Percentiles rank a stretch among this genome's conserved stretches.
phyloP scores from a whole-genome alignment of 2,329 filamentous ascomycete genomes.

The Cercospora janseana region DNA sequence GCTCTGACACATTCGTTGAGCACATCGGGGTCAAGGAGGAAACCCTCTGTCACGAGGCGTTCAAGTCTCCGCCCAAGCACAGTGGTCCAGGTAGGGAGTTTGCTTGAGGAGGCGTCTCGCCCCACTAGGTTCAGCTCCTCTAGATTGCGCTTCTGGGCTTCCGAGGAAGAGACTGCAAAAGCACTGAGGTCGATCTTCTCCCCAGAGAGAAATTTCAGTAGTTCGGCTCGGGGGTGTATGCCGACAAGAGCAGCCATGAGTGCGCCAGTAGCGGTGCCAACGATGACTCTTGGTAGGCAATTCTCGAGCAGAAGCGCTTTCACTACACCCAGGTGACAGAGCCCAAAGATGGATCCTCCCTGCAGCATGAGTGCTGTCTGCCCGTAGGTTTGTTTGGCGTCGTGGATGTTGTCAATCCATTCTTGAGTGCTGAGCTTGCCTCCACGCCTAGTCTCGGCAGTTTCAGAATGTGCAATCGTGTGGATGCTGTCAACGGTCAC shows the following conservation, averaged over 20 bases:
- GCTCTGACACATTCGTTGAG: constrained; percentile 79
- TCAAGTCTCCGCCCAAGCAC: constrained; percentile 65
- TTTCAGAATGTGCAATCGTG: constrained; percentile 69
- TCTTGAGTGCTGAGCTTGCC: constrained; percentile 63
- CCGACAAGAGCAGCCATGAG: constrained; percentile 85
- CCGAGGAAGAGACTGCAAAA: constrained; percentile 55
- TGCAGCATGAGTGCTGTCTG: constrained; percentile 76
- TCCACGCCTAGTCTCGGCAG: constrained; percentile 32
- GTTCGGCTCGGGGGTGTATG: constrained; percentile 81
- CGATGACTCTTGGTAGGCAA: constrained; percentile 82
- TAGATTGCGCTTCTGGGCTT: constrained; percentile 25
- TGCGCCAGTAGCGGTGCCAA: constrained; percentile 85
- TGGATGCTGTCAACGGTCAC: constrained; percentile 78
- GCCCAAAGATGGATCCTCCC: constrained; percentile 84
- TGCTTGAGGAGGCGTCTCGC: constrained; percentile 55
- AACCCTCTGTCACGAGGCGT: constrained; percentile 72
- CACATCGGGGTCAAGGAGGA: constrained; percentile 70
- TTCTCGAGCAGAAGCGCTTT: constrained; percentile 74
- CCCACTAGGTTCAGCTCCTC: constrained; percentile 9
- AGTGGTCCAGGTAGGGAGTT: constrained; percentile 45
- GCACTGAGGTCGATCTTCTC: constrained; percentile 80
- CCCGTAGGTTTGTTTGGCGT: constrained; percentile 87
- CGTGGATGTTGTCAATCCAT: constrained; percentile 82
- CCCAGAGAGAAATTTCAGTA: constrained; percentile 72
- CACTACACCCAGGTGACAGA: constrained; percentile 86